Conservation (phyloP, 805 yeast genomes). For the Wickerhamomyces subpelliculosus region DNA sequence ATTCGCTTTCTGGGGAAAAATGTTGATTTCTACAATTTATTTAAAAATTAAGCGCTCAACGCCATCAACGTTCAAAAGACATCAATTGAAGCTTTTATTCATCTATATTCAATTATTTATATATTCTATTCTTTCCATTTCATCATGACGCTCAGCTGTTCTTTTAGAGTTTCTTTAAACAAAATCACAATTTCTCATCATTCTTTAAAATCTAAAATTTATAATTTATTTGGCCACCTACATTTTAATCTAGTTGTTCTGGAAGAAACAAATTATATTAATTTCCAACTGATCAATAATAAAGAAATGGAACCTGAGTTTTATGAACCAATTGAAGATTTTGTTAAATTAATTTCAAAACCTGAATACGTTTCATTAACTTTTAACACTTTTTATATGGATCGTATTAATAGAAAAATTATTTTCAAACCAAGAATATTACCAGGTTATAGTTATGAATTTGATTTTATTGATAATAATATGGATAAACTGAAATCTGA, state of each 20-base stretch:
- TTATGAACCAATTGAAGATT: conserved; percentile 10
- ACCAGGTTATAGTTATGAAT: conserved; percentile 18
- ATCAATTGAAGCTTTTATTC: too few species aligned
- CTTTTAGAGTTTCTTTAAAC: conserved; percentile 13
- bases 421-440: conserved; percentile 17
- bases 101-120: not conserved
- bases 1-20: too few species aligned
- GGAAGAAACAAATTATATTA: conserved; percentile 16
- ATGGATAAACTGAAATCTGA: conserved; percentile 7
- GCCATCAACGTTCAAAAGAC: too few species aligned
- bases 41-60: too few species aligned
- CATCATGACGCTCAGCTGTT: conserved; percentile 12
- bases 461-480: conserved; percentile 11
- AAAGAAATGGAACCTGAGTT: conserved; percentile 1
- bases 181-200: conserved; percentile 10
- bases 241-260: conserved; percentile 9
- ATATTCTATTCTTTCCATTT: not conserved
- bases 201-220: not conserved
- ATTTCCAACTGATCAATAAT: conserved; percentile 8
- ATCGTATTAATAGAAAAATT: conserved; percentile 11
- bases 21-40: too few species aligned
- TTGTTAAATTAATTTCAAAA: conserved; percentile 15
- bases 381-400: conserved; percentile 14
- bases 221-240: conserved; percentile 3
- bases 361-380: conserved; percentile 20